A percentile compares a stretch with the other conserved stretches of the same genome.
Conservation (phyloP, 2,329 filamentous ascomycete species). For the Periconia sp. region DNA sequence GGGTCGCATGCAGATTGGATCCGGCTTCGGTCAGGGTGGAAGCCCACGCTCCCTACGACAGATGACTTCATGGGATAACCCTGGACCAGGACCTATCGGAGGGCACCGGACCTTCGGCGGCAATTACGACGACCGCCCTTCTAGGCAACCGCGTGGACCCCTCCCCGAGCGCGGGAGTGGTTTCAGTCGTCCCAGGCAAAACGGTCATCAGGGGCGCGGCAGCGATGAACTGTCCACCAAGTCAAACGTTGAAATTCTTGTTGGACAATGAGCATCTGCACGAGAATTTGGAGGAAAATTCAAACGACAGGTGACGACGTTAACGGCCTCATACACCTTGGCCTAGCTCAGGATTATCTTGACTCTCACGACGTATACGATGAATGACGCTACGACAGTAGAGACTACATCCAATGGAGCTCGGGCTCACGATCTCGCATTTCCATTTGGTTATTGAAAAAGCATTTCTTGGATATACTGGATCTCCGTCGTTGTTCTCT, state of each 20-base stretch:
- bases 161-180: constrained; percentile 61
- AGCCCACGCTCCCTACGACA: constrained; percentile 62
- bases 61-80: constrained; percentile 63
- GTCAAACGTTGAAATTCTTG: constrained; percentile 64
- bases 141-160: constrained; percentile 64
- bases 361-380: constrained; percentile 43
- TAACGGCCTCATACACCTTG: constrained; percentile 35
- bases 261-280: constrained; percentile 54
- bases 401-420: constrained; percentile 41
- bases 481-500: constrained; percentile 20
- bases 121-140: constrained; percentile 60
- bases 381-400: constrained; percentile 46
- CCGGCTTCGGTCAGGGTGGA: constrained; percentile 49
- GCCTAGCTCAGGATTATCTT: constrained; percentile 35
- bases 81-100: constrained; percentile 64
- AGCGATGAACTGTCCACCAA: constrained; percentile 65
- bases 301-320: constrained; percentile 36
- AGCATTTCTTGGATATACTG: constrained; percentile 37
- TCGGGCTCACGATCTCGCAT: constrained; percentile 34
- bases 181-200: constrained; percentile 59
- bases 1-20: constrained; percentile 60
- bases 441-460: constrained; percentile 36
- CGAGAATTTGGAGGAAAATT: constrained; percentile 18
- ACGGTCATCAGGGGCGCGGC: constrained; percentile 63
- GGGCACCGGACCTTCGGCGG: constrained; percentile 66